Evolutionary conservation across 2,329 filamentous ascomycete species (phyloP), one percentile per base, ranked within the genome.

Genomic region (Pseudocercospora vitis): DNA sequence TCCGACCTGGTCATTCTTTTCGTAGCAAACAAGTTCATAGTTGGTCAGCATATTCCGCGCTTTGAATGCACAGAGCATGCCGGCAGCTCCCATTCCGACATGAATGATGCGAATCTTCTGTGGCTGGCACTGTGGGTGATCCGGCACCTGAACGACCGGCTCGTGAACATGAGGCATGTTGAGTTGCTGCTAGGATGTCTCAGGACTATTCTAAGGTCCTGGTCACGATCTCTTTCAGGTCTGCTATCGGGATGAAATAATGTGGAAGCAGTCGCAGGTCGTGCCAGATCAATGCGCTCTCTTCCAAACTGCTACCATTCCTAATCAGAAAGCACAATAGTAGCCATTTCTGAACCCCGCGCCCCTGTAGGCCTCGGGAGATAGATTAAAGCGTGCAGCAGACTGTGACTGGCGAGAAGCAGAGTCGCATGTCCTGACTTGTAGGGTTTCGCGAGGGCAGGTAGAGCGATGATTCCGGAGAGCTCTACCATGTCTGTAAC

Each of bases 11-110:
- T 61, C 8, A 19, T 65, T 65, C 57, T 71, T 68, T 56, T 76
- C 74, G 39, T 73, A 76, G 3, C 79, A 64, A 7, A 65, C 65
- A 48, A 71, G 53, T 74, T 73, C 2, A 65, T 64, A 61, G 7
- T 58, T 56, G n/a, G 44, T 54, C 18, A 61, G 37, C 56, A 59
- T 57, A 29, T 52, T 55, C 31, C 47, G 33, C 9, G 55, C 52
- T 40, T 57, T 57, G 28, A 50, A 47, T 21, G 52, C 52, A 40
- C 51, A 57, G 9, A 57, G 52, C 42, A 57, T 54, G 7, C 55
- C 55, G 19, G 51, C 47, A 21, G 59, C 59, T n/a, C 57, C 59
- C 59, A 61, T 58, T 2, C 58, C 58, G 9, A 59, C 54, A 21
- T 61, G 59, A 19, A 61, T 61, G 46, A 61, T 59, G 7, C 57